phyloP scores from a whole-genome alignment of 2,329 filamentous ascomycete genomes.

The Fusarium sp. region DNA sequence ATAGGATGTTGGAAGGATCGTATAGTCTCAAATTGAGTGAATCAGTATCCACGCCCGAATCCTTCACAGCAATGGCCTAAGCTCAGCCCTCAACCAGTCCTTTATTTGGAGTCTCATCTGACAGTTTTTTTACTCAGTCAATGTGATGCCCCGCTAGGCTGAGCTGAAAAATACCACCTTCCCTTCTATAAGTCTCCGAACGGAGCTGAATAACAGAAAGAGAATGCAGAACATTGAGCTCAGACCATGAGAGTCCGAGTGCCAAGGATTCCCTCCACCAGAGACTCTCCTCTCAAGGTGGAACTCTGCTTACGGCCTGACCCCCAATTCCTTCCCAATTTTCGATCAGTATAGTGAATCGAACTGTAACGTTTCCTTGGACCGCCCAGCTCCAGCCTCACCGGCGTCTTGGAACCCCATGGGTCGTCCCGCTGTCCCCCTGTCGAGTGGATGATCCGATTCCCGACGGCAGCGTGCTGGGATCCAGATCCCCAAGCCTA shows the following conservation, averaged over 20 bases:
- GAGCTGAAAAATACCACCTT: neutral
- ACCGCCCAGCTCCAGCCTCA: conserved; percentile 23
- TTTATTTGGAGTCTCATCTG: conserved; percentile 1
- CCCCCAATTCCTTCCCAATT: neutral
- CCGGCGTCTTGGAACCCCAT: conserved; percentile 28
- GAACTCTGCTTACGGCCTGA: conserved; percentile 7
- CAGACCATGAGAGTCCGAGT: neutral
- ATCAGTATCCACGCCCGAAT: neutral
- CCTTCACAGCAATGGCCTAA: neutral
- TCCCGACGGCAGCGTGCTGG: conserved; percentile 2
- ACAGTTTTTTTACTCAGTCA: neutral
- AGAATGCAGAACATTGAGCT: neutral
- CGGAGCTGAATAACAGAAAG: neutral
- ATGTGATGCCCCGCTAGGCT: neutral
- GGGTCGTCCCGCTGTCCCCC: conserved; percentile 26
- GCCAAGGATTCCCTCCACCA: neutral
- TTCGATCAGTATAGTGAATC: neutral
- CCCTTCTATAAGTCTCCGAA: conserved; percentile 6
- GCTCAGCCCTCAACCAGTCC: neutral
- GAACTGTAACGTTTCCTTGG: conserved; percentile 1
- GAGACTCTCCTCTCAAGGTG: neutral
- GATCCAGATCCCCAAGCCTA: neutral
- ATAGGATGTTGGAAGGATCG: too few species aligned
- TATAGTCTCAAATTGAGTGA: neutral
- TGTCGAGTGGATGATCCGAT: conserved; percentile 25